A percentile compares a stretch with the other conserved stretches of the same genome.
phyloP scores from a whole-genome alignment of 768 basidiomycete genomes.

The Tubosaeta brunneosetosa region DNA sequence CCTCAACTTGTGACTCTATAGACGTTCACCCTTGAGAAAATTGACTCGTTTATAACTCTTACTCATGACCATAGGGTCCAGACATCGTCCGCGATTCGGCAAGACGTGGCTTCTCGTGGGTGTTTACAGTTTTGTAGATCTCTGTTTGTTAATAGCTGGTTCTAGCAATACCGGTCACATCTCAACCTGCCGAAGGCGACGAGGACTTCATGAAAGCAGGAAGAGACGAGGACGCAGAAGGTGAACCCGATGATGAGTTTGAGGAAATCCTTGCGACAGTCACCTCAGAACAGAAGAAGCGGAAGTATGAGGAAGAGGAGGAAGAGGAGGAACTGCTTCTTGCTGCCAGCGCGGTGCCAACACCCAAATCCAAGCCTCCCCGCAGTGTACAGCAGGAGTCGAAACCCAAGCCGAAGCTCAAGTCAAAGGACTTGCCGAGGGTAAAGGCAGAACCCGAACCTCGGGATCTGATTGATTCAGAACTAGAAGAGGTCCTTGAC shows the following conservation, averaged over 20 bases:
- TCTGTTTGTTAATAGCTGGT: not conserved
- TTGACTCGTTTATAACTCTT: conserved; percentile 61
- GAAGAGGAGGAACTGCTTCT: conserved; percentile 33
- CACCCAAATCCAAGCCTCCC: conserved; percentile 32
- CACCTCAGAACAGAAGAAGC: conserved; percentile 26
- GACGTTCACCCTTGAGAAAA: conserved; percentile 71
- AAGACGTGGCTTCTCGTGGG: conserved; percentile 24
- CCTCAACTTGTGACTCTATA: conserved; percentile 24
- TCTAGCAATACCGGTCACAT: conserved; percentile 18
- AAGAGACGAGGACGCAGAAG: conserved; percentile 34
- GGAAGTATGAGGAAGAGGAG: conserved; percentile 22
- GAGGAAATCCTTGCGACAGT: conserved; percentile 36
- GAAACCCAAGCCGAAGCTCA: conserved; percentile 23
- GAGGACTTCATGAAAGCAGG: conserved; percentile 28
- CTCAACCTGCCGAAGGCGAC: conserved; percentile 23
- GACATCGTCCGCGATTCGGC: conserved; percentile 18
- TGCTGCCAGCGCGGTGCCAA: conserved; percentile 13
- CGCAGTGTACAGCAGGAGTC: conserved; percentile 20
- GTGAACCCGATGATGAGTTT: conserved; percentile 42
- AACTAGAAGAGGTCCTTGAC: conserved; percentile 42
- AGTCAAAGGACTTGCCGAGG: conserved; percentile 22
- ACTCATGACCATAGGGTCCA: conserved; percentile 45
- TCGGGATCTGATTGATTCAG: conserved; percentile 23
- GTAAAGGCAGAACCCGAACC: conserved; percentile 19
- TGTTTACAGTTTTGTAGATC: not conserved